Evolutionary conservation across 116 monocot genomes (phyloP), one percentile per base, ranked within the genome.

Genomic region (Trichopus zeylanicus): DNA sequence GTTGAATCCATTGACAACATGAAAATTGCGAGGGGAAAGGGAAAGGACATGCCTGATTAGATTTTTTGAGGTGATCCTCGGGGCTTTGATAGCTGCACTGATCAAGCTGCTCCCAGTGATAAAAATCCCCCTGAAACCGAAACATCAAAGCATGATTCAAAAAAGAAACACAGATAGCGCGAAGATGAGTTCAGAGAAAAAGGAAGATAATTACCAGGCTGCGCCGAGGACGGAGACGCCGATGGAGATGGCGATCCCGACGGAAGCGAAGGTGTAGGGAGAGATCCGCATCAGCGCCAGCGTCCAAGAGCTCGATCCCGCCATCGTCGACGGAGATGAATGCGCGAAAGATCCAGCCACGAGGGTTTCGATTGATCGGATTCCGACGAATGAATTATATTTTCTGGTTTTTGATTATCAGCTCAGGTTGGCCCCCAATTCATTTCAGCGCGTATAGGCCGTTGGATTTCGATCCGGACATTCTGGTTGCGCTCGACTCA

Each of bases 71-170:
- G 97, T 97, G 64, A 97, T 91, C 58, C 97, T 78, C 13, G 91
- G 97, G 37, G 97, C 97, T 60, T 97, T 97, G 56, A 91, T 88
- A 16, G 97, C 87, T 6, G 97, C 97, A 30, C 97, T 91, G 19
- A 98, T 98, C 75, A 98, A 88, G 61, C 91, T 98, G 60, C 97
- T 98, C 37, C 97, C 97, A 0, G 97, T 98, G 33, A 98, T 91
- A 49, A 79, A 98, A 56, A 98, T 98, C 59, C 97, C 91, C 91
- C 97, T 97, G 23, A 12, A n/a, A 49, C 19, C 60, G 38, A 20
- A 35, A 11, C 18, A 28, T 18, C 26, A 37, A 28, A 29, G 28
- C 29, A 39, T 57, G 47, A 2, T 31, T 29, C 57, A 29, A 18
- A 31, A 6, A 31, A 20, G 6, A 46, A 59, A 56, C 56, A 33